These are phyloP conservation scores for Boletus pseudo-olivaceus DNA, from an alignment of 768 basidiomycete species.

Conservation along the genomic window DNA sequence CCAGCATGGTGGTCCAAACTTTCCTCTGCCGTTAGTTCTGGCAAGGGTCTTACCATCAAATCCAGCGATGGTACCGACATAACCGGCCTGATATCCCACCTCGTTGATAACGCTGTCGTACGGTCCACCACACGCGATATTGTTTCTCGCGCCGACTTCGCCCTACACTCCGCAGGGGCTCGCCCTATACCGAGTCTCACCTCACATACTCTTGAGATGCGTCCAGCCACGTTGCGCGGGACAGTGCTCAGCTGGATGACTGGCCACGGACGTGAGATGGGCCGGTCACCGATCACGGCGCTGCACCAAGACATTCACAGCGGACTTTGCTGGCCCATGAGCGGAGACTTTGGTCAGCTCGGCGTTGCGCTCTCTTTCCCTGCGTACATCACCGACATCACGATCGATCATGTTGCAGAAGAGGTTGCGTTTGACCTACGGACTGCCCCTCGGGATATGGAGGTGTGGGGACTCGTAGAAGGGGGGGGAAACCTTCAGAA, in stretches of 20 bases:
- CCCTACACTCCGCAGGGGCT: constrained; percentile 79
- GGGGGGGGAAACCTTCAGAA: constrained; percentile 66
- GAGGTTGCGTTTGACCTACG: constrained; percentile 81
- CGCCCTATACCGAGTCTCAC: constrained; percentile 80
- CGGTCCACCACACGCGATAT: constrained; percentile 67
- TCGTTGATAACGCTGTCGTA: constrained; percentile 75
- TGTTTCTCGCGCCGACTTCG: constrained; percentile 82
- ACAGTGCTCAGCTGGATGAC: constrained; percentile 56
- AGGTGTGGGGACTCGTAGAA: constrained; percentile 89
- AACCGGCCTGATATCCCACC: constrained; percentile 62
- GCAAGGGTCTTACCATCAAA: constrained; percentile 58
- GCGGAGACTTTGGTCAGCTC: constrained; percentile 71
- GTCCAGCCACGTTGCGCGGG: constrained; percentile 45
- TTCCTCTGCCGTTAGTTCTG: constrained; percentile 42
- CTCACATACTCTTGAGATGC: constrained; percentile 69
- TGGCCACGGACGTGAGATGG: constrained; percentile 59
- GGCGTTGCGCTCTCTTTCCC: constrained; percentile 73
- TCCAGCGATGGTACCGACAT: constrained; percentile 72
- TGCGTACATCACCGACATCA: constrained; percentile 60
- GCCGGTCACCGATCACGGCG: constrained; percentile 81
- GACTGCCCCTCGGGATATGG: constrained; percentile 81
- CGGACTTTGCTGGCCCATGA: constrained; percentile 94
- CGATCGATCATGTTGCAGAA: constrained; percentile 81
- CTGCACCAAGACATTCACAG: constrained; percentile 81
- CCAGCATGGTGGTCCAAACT: constrained; percentile 75